Evolutionary conservation across 345 rosid genomes (phyloP), one percentile per base, ranked within the genome.

Genomic region (Clausena lansium): DNA sequence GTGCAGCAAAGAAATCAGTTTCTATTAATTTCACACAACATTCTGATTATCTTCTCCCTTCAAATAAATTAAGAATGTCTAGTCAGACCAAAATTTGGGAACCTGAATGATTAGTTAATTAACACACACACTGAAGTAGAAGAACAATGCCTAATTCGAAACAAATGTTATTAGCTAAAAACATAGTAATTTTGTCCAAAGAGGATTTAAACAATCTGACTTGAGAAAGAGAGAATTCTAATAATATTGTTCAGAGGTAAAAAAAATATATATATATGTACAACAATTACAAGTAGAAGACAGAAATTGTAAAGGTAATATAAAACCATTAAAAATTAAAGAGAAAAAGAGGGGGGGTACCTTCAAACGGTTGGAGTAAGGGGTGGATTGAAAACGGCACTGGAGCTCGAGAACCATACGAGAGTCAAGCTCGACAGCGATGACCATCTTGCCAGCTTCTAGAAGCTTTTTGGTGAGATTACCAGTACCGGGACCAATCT

Each of bases 341-440:
- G 4, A 10, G 8, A 25, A 45, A 17, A 54, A 25, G 7, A 57
- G 7, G 59, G 7, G 59, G 50, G 50, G 50, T 3, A 94, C 98
- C 95, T 87, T 87, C 33, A 89, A 36, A 28, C 92, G 89, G 58
- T 64, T 84, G 25, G 95, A 86, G 6, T 63, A 81, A 17, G 95
- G 92, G 62, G 97, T 89, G 36, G 95, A 97, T 81, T 93, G 98
- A 76, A 95, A 95, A 9, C 98, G 93, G 59, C 97, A 98, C 61
- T 90, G 84, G 67, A 95, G 92, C 86, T 95, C 97, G 74, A 91
- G 98, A 79, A 95, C 98, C 98, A 94, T 93, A 47, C 97, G 95
- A 52, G 94, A 77, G 80, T 94, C 98, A 54, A 94, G 88, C 70
- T 94, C 98, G 35, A 94, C 81, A n/a, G 98, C 98, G 78, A 91